Base-by-base conservation (phyloP, 495 filamentous ascomycete genomes). In the Talaromyces stipitatus region DNA sequence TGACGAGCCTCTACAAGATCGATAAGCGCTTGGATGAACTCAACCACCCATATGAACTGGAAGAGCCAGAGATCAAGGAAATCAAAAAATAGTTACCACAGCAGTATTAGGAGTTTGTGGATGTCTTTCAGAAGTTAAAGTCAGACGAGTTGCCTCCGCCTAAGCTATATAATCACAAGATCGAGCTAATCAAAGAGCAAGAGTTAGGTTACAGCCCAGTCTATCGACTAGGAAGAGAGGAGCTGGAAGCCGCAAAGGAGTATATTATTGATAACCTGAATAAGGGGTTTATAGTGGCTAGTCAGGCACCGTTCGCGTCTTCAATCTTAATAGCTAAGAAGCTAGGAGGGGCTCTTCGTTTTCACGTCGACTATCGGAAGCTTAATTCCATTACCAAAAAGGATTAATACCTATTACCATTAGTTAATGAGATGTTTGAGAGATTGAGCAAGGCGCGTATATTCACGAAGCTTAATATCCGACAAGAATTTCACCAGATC, bases 231-330 rank as follows among this genome's bases (percentile, higher is more conserved):
- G 27, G 4, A 14, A 14, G 12, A 41, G 30, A 55, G 26, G 16
- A 55, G 8, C 22, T 57, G n/a, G 20, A 57, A 32, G 14, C 24
- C 4, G n/a, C 32, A 47, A 47, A 47, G 27, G 26, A 45, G 2
- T 57, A 57, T 47, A 57, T 57, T 52, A 30, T 30, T 29, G 33
- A 52, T 14, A 52, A 52, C 33, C n/a, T 52, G 5, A 33, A 29
- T 52, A 52, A 52, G 33, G 16, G 11, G 0, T 52, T 52, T 52
- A 52, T 52, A 20, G 33, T 52, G 16, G 4, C 16, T 30, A 52
- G 11, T 52, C 16, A 52, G 7, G 14, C 18, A 18, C 22, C 33
- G 33, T 52, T 52, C 33, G 33, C 20, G 2, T 52, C 14, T 43
- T 43, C 45, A 55, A 55, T 43, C 26, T 16, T 43, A 33, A 52